Conservation (phyloP, 2,329 filamentous ascomycete genomes). For the Diaporthe ilicicola region DNA sequence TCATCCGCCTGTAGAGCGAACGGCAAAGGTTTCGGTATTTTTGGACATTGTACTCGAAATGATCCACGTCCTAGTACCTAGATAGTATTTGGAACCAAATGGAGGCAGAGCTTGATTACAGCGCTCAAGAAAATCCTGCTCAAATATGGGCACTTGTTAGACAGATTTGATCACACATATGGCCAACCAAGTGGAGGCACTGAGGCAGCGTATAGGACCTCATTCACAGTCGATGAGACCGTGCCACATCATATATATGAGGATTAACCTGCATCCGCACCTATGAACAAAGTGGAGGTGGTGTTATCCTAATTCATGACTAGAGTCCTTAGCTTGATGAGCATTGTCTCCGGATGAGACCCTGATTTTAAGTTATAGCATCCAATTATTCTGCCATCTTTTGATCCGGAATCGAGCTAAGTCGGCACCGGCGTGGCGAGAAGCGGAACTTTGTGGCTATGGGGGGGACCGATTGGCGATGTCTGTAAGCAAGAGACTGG, state of each 20-base stretch:
- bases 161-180: too few relatives aligned
- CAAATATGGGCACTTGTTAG: too few relatives aligned
- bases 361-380: background rate
- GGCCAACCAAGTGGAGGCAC: too few relatives aligned
- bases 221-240: too few relatives aligned
- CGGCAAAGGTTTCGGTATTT: background rate
- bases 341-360: background rate
- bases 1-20: background rate
- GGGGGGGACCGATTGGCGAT: background rate
- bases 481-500: background rate
- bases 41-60: background rate
- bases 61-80: background rate
- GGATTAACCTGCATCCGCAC: too few relatives aligned
- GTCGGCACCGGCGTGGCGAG: background rate
- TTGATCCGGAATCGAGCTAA: background rate
- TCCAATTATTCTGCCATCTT: background rate
- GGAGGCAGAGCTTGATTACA: too few relatives aligned
- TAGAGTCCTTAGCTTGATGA: too few relatives aligned
- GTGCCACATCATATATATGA: too few relatives aligned
- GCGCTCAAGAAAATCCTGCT: background rate
- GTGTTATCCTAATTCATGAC: too few relatives aligned
- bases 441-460: background rate
- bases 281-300: too few relatives aligned
- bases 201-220: too few relatives aligned
- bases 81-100: too few relatives aligned